A percentile compares a stretch with the other conserved stretches of the same genome.
These are phyloP conservation scores for Trichoderma sp. DNA, from an alignment of 2,329 filamentous ascomycete species.

Conservation along the genomic window DNA sequence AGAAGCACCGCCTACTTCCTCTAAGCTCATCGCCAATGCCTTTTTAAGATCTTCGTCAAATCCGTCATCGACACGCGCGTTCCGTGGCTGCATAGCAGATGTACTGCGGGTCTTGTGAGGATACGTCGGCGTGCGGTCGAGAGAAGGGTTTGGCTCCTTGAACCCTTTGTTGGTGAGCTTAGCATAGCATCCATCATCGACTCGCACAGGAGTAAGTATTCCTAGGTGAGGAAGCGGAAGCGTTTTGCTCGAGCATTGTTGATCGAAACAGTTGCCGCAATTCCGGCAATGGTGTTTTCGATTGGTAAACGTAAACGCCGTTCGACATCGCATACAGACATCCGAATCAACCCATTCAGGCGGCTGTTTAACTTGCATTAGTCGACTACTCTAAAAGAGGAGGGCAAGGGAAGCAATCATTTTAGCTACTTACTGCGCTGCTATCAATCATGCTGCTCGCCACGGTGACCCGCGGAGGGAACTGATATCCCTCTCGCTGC, in stretches of 20 bases:
- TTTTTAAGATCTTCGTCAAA: slow-evolving; percentile 95
- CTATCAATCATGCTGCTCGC: slow-evolving; percentile 98
- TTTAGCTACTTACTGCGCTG: slow-evolving; percentile 70
- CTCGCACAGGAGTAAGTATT: slow-evolving; percentile 86
- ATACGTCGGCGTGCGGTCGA: slow-evolving; percentile 53
- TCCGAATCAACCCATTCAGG: slow-evolving; percentile 98
- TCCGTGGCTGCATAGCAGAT: slow-evolving; percentile 82
- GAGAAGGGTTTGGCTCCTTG: slow-evolving; percentile 48
- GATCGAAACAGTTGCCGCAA: slow-evolving; percentile 96
- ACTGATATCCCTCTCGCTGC: slow-evolving; percentile 83
- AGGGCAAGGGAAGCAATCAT: neutral
- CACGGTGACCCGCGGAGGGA: slow-evolving; percentile 83
- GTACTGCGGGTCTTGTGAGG: slow-evolving; percentile 68
- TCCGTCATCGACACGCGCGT: slow-evolving; percentile 82
- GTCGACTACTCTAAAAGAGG: neutral
- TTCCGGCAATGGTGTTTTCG: slow-evolving; percentile 98
- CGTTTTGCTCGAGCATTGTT: slow-evolving; percentile 88
- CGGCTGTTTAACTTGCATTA: slow-evolving; percentile 58
- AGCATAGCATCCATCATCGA: slow-evolving; percentile 93
- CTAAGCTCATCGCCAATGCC: slow-evolving; percentile 93
- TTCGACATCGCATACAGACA: slow-evolving; percentile 97
- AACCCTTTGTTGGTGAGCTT: slow-evolving; percentile 76
- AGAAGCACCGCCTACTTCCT: slow-evolving; percentile 80
- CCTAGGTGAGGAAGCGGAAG: slow-evolving; percentile 89
- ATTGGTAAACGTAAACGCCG: slow-evolving; percentile 95